phyloP scores from a whole-genome alignment of 257 asterid species.

The Scutellaria barbata region DNA sequence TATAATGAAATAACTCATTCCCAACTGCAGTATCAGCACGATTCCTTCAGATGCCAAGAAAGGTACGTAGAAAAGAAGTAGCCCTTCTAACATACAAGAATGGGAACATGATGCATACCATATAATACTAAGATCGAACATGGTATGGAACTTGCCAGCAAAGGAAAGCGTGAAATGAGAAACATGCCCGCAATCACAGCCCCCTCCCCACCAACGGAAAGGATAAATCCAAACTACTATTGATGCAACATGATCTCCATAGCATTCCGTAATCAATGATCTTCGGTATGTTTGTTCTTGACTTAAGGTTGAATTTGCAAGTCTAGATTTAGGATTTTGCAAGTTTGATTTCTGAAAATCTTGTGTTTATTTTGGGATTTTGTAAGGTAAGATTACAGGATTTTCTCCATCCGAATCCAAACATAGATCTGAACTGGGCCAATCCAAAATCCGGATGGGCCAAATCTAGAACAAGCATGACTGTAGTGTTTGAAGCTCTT shows the following conservation, averaged over 20 bases:
- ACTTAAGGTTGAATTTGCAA: too few relatives aligned
- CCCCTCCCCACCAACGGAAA: not conserved
- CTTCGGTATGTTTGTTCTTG: too few relatives aligned
- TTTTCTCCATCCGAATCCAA: too few relatives aligned
- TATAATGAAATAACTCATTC: not conserved
- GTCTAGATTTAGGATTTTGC: too few relatives aligned
- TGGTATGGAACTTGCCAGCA: not conserved
- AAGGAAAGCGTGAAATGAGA: not conserved
- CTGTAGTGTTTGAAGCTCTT: not conserved
- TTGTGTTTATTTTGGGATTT: too few relatives aligned
- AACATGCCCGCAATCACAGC: not conserved
- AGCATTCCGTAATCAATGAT: not conserved
- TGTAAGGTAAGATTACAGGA: too few relatives aligned
- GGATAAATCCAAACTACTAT: not conserved
- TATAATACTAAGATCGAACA: not conserved
- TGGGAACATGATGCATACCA: not conserved
- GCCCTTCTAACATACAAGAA: not conserved
- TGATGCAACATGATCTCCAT: constrained; percentile 1
- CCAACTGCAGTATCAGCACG: not conserved
- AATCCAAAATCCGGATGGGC: too few relatives aligned
- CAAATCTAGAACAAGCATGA: too few relatives aligned
- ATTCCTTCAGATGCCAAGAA: constrained; percentile 1
- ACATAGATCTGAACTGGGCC: too few relatives aligned
- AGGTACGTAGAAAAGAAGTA: not conserved
- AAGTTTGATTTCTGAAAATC: too few relatives aligned